These are phyloP conservation scores for Benincasa hispida DNA, from an alignment of 306 rosid species.

Conservation along the genomic window DNA sequence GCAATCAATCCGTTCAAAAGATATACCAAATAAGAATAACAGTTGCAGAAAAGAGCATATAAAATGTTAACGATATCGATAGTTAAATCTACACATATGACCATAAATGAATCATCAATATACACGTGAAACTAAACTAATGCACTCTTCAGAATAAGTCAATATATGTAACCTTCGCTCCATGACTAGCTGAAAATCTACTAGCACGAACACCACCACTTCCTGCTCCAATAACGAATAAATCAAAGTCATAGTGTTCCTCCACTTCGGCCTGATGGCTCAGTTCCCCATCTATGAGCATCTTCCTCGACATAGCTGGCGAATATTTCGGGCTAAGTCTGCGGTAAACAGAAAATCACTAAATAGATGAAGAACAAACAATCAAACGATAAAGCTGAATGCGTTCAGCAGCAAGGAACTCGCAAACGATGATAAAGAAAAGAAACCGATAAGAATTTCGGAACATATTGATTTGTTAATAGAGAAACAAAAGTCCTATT, in stretches of 20 bases:
- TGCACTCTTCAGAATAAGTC: not conserved
- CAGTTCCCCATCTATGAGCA: slow-evolving; percentile 61
- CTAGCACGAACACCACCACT: slow-evolving; percentile 98
- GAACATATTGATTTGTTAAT: not conserved
- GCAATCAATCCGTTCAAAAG: not conserved
- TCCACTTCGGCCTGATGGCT: slow-evolving; percentile 28
- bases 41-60: not conserved
- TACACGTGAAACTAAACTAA: not conserved
- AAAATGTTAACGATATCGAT: not conserved
- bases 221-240: slow-evolving; percentile 92
- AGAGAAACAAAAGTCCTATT: not conserved
- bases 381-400: not conserved
- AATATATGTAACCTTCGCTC: slow-evolving; percentile 58
- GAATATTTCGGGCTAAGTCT: slow-evolving; percentile 14
- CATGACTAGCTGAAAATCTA: slow-evolving; percentile 67
- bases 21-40: not conserved
- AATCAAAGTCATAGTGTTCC: slow-evolving; percentile 50
- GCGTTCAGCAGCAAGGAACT: not conserved
- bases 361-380: not conserved
- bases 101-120: not conserved
- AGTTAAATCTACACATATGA: not conserved
- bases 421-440: not conserved
- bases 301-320: slow-evolving; percentile 69
- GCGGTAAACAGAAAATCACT: not conserved
- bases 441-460: not conserved